A percentile compares a stretch with the other conserved stretches of the same genome.
These are phyloP conservation scores for Asterophora parasitica DNA, from an alignment of 768 basidiomycete genomes.

Conservation along the genomic window DNA sequence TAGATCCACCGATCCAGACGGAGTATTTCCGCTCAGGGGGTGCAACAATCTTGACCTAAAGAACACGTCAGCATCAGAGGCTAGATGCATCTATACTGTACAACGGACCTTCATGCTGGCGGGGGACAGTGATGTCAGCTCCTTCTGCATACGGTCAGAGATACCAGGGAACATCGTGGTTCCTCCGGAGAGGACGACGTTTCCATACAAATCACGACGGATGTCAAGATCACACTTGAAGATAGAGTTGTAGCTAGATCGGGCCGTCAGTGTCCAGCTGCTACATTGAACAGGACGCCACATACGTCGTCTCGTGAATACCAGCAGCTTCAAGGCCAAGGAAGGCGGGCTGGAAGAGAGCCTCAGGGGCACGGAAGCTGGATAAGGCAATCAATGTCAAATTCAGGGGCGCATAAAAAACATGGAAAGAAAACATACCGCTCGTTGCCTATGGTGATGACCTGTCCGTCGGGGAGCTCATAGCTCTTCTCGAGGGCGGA, in stretches of 20 bases:
- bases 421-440: constrained; percentile 74
- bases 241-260: constrained; percentile 72
- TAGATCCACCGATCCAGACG: constrained; percentile 91
- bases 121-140: constrained; percentile 79
- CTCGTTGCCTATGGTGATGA: constrained; percentile 93
- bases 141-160: constrained; percentile 94
- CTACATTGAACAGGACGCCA: constrained; percentile 4
- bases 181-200: constrained; percentile 85
- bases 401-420: constrained; percentile 41
- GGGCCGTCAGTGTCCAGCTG: background rate
- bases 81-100: background rate
- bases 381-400: constrained; percentile 42
- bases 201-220: constrained; percentile 75
- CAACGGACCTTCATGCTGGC: constrained; percentile 76
- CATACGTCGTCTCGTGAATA: constrained; percentile 85
- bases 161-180: constrained; percentile 97
- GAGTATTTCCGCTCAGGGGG: constrained; percentile 95
- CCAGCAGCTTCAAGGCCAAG: constrained; percentile 86
- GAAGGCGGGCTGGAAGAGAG: constrained; percentile 90
- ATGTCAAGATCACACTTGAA: constrained; percentile 86
- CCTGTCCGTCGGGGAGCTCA: constrained; percentile 89
- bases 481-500: constrained; percentile 91
- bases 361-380: constrained; percentile 90
- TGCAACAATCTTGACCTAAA: constrained; percentile 83
- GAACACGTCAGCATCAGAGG: constrained; percentile 5